Percentiles rank a stretch among this genome's conserved stretches.
phyloP scores from a whole-genome alignment of 2,329 filamentous ascomycete species.

The Botrytis fragariae region DNA sequence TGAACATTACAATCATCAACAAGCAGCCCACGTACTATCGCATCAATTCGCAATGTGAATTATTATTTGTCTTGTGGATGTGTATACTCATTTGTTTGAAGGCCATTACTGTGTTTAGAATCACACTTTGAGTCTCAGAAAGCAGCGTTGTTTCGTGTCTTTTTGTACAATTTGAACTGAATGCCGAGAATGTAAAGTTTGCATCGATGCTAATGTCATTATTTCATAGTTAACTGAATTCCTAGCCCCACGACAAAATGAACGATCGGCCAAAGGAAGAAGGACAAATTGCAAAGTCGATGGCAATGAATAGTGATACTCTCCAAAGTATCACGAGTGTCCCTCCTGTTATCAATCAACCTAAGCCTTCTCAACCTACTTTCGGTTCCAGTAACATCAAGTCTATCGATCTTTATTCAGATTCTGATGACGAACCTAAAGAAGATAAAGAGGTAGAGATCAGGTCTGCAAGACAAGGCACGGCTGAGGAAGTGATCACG shows the following conservation, averaged over 20 bases:
- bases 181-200: neutral
- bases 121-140: neutral
- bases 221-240: neutral
- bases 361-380: neutral
- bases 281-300: neutral
- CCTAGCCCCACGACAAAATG: neutral
- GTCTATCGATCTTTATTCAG: neutral
- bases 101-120: neutral
- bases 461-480: neutral
- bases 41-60: neutral
- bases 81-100: neutral
- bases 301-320: neutral
- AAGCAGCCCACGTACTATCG: neutral
- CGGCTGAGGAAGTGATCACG: neutral
- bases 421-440: neutral
- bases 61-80: neutral
- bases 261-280: neutral
- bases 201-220: neutral
- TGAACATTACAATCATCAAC: neutral
- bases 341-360: neutral
- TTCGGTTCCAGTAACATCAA: neutral
- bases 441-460: neutral
- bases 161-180: neutral
- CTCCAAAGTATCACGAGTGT: neutral
- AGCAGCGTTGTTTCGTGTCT: neutral